phyloP scores from a whole-genome alignment of 768 basidiomycete species.

The Tubosaeta brunneosetosa region DNA sequence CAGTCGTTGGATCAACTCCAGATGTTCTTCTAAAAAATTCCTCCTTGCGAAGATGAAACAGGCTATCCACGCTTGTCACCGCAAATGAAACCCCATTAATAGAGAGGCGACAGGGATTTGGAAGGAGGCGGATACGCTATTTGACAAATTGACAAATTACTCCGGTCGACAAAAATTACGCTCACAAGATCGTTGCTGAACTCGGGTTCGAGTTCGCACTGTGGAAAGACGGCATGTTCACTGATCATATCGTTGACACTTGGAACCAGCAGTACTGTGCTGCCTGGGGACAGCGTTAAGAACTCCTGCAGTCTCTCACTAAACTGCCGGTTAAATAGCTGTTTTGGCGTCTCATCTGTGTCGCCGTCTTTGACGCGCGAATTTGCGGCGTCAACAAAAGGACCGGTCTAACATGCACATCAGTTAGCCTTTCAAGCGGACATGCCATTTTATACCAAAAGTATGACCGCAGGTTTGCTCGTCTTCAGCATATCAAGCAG shows the following conservation, averaged over 20 bases:
- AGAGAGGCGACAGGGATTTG: constrained; percentile 85
- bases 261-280: constrained; percentile 74
- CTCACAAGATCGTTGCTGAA: constrained; percentile 51
- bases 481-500: constrained; percentile 59
- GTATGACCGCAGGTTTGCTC: constrained; percentile 66
- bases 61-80: constrained; percentile 75
- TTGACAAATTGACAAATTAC: not conserved
- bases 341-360: constrained; percentile 53
- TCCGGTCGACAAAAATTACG: not conserved
- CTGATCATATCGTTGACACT: constrained; percentile 78
- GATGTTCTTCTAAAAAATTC: constrained; percentile 67
- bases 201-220: constrained; percentile 51
- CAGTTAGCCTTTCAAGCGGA: not conserved
- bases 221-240: constrained; percentile 81
- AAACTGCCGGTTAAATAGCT: constrained; percentile 68
- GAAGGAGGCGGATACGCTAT: constrained; percentile 73
- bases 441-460: constrained; percentile 53
- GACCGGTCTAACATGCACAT: constrained; percentile 62
- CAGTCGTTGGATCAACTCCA: constrained; percentile 51
- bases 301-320: constrained; percentile 51
- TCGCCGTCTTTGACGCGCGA: constrained; percentile 73
- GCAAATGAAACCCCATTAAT: constrained; percentile 81
- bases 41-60: constrained; percentile 87
- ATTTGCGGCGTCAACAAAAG: constrained; percentile 81
- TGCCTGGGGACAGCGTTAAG: constrained; percentile 58